These are phyloP conservation scores for Cystofilobasidium bisporidii DNA, from an alignment of 768 basidiomycete species.

Conservation along the genomic window DNA sequence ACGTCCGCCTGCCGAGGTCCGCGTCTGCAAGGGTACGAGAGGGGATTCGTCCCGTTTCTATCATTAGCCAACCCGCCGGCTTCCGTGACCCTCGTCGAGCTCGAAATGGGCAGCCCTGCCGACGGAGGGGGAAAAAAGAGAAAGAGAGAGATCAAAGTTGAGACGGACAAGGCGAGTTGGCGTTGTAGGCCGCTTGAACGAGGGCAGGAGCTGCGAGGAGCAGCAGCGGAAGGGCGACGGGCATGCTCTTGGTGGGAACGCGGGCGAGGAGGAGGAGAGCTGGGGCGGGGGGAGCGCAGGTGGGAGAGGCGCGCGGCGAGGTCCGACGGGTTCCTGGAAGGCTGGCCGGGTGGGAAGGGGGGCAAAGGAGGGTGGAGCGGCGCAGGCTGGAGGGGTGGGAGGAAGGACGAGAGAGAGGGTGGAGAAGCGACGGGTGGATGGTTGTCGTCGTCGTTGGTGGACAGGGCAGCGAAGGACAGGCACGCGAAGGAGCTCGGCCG, in stretches of 20 bases:
- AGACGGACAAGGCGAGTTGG: slow-evolving; percentile 2
- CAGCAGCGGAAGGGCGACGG: background rate
- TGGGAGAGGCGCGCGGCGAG: background rate
- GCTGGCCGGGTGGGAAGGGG: background rate
- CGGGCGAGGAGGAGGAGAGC: background rate
- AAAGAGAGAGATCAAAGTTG: background rate
- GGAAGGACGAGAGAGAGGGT: background rate
- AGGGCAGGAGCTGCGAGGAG: background rate
- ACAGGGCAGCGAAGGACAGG: background rate
- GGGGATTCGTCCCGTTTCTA: background rate
- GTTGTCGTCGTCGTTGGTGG: background rate
- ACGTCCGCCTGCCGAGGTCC: background rate
- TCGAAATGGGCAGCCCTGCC: background rate
- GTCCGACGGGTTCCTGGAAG: no score
- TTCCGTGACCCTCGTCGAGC: background rate
- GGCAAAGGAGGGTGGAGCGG: background rate
- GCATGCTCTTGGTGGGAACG: no score
- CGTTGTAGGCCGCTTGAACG: slow-evolving; percentile 10
- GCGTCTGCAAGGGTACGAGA: background rate
- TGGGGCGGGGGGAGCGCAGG: background rate
- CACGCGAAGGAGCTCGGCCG: no score
- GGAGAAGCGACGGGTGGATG: no score
- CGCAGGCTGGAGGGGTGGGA: background rate
- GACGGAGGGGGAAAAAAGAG: background rate
- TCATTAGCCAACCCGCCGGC: no score